phyloP scores from a whole-genome alignment of 2,329 filamentous ascomycete species.

The Claviceps purpurea region DNA sequence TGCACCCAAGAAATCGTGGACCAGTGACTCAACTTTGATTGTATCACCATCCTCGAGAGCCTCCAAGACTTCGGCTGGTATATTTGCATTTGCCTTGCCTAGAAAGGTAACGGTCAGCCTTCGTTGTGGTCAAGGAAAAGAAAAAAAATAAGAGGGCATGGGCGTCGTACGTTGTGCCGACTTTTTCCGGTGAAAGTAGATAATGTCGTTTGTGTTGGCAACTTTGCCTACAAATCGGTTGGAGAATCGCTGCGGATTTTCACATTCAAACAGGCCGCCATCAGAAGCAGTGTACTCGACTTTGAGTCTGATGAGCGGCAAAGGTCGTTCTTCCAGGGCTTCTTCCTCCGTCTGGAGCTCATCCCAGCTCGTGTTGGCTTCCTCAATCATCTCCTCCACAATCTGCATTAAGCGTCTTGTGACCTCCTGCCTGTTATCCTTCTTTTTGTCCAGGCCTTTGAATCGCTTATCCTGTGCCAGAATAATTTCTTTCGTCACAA shows the following conservation, averaged over 20 bases:
- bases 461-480: constrained; percentile 65
- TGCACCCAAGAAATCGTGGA: constrained; percentile 72
- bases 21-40: constrained; percentile 78
- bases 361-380: constrained; percentile 72
- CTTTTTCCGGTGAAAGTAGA: constrained; percentile 88
- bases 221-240: constrained; percentile 84
- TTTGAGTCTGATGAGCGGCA: constrained; percentile 77
- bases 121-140: not conserved
- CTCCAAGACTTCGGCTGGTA: constrained; percentile 50
- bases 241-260: constrained; percentile 93
- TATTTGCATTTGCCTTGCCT: constrained; percentile 26
- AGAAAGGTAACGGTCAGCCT: not conserved
- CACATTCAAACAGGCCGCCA: constrained; percentile 74
- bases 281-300: constrained; percentile 83
- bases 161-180: constrained; percentile 26
- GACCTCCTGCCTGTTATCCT: constrained; percentile 71
- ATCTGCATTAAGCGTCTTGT: constrained; percentile 63
- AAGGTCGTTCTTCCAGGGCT: constrained; percentile 47
- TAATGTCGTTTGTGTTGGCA: constrained; percentile 85
- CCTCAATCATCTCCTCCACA: constrained; percentile 74
- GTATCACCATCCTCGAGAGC: constrained; percentile 44
- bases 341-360: constrained; percentile 56
- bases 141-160: not conserved
- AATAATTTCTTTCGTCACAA: constrained; percentile 72
- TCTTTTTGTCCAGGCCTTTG: constrained; percentile 62